Evolutionary conservation across 768 basidiomycete species (phyloP), one percentile per base, ranked within the genome.

Genomic region (Mycena maculata): DNA sequence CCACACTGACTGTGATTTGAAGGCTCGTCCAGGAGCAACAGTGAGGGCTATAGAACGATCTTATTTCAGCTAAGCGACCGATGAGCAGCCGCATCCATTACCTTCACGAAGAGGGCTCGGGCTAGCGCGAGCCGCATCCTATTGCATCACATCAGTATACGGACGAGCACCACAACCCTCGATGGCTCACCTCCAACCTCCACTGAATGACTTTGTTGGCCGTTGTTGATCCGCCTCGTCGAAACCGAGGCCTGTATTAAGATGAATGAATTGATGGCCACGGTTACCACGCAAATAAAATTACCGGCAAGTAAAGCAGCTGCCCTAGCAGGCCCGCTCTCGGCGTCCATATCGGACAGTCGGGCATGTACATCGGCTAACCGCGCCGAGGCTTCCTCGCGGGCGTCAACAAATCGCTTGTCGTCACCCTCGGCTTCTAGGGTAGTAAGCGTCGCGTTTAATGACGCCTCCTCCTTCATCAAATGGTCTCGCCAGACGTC

Each of bases 401-500:
- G 87, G 16, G 92, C 90, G 72, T 94, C 94, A 72, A 92, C 93
- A 41, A 93, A 89, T 18, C 90, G 86, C 70, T 91, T 92, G 54
- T 93, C 93, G 67, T 93, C 92, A 7, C 88, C 86, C 72, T 92
- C 88, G 25, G 78, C 77, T 64, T 98, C 95, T 15, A 97, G 84
- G 65, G 85, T 87, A 0, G 87, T 79, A 2, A 99, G 85, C 67
- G 87, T 86, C 0, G 85, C 86, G 73, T 96, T 96, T 48, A 98
- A 82, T 23, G 84, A 79, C 0, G 80, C 80, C 78, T 99, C 96
- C 74, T 99, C 95, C 60, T 90, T 92, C 54, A 98, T 79, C 20
- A 98, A 84, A 70, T 94, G 92, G 74, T 97, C 96, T 76, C 97
- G 86, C 95, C 98, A 99, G 33, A 99, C 98, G 76, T 99, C 98